phyloP scores from a whole-genome alignment of 108 stramenopile genomes.

The Skeletonema menzelii region DNA sequence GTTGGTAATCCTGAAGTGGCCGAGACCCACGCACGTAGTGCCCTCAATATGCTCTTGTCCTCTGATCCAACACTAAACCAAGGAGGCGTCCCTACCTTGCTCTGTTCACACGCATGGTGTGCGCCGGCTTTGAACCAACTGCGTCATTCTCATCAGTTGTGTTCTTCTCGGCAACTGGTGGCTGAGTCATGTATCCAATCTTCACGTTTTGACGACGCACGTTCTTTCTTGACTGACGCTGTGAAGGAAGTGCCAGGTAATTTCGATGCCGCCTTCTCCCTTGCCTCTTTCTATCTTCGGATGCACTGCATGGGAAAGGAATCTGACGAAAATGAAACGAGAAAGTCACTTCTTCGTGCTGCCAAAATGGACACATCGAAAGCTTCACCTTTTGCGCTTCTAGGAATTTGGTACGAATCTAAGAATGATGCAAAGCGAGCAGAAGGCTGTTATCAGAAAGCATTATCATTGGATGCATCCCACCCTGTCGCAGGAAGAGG shows the following conservation, averaged over 20 bases:
- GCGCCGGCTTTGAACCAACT: conserved; percentile 6
- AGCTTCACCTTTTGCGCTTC: conserved; percentile 64
- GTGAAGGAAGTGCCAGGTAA: conserved; percentile 56
- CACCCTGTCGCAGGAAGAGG: conserved; percentile 80
- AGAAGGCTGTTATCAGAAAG: conserved; percentile 63
- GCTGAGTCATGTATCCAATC: conserved; percentile 59
- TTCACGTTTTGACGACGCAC: conserved; percentile 50
- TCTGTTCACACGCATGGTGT: conserved; percentile 16
- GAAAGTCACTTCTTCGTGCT: conserved; percentile 60
- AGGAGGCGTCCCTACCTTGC: not conserved
- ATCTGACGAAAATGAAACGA: conserved; percentile 10
- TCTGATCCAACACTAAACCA: not conserved
- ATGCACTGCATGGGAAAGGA: conserved; percentile 21
- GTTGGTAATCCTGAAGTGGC: conserved; percentile 1
- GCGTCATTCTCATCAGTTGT: conserved; percentile 45
- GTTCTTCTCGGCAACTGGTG: conserved; percentile 56
- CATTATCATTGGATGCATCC: conserved; percentile 60
- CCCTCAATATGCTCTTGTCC: conserved; percentile 15
- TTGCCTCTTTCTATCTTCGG: conserved; percentile 66
- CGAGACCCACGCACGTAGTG: conserved; percentile 17
- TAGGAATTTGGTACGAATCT: conserved; percentile 74
- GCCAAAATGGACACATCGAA: conserved; percentile 65
- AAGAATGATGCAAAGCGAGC: conserved; percentile 54
- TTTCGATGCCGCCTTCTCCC: conserved; percentile 54
- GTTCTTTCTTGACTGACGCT: conserved; percentile 56